Evolutionary conservation across 169 alveolate genomes (phyloP).

Genomic region (Plasmodium knowlesi): DNA sequence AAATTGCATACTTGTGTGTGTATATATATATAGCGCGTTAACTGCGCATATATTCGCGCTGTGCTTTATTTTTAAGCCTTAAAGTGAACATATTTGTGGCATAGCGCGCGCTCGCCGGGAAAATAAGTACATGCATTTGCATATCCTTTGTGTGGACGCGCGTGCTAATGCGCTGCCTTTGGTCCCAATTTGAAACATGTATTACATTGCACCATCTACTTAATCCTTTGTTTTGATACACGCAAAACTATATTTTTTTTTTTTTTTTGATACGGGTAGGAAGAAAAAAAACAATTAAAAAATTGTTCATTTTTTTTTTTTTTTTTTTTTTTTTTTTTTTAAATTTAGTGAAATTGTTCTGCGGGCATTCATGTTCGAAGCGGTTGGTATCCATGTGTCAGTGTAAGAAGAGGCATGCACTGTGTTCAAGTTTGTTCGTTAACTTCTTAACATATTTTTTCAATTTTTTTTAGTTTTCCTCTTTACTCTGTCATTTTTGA

Average conservation of each 20-base stretch:
- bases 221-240: neutral
- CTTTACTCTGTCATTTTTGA: neutral
- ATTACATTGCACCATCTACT: neutral
- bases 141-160: conserved; percentile 11
- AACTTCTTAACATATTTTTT: neutral
- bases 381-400: neutral
- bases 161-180: neutral
- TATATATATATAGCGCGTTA: neutral
- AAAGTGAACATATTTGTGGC: conserved; percentile 17
- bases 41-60: neutral
- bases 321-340: neutral
- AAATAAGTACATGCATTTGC: conserved; percentile 9
- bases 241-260: neutral
- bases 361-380: neutral
- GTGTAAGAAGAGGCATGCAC: neutral
- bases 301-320: neutral
- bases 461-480: neutral
- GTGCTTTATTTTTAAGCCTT: neutral
- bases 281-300: neutral
- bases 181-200: neutral
- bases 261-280: neutral
- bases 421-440: neutral
- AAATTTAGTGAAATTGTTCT: neutral
- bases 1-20: conserved; percentile 10
- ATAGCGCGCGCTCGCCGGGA: neutral